These are phyloP conservation scores for Musa acuminata DNA, from an alignment of 176 grass and related monocot genomes.

Conservation along the genomic window DNA sequence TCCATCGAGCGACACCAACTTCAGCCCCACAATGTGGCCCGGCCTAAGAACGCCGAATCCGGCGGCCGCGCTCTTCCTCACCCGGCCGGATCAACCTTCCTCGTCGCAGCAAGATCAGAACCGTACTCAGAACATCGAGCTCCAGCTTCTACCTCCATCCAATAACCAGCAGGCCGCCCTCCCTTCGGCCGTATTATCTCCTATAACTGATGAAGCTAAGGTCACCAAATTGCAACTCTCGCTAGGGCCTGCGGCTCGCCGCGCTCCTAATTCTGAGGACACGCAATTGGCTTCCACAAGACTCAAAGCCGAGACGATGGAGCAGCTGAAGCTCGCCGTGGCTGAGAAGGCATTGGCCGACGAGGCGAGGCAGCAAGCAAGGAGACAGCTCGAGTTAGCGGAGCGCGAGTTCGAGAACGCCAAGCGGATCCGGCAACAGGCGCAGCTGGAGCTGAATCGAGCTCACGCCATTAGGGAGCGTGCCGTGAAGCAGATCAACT, in stretches of 20 bases:
- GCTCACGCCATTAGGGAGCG: constrained; percentile 1
- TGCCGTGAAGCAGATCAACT: constrained; percentile 18
- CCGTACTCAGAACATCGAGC: not conserved
- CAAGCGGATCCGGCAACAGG: constrained; percentile 9
- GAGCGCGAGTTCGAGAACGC: constrained; percentile 17
- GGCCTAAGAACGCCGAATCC: not conserved
- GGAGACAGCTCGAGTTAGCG: constrained; percentile 10
- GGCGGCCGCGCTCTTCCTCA: not conserved
- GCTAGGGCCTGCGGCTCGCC: not conserved
- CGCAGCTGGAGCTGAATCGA: constrained; percentile 12
- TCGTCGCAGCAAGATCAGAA: not conserved
- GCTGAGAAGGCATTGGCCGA: constrained; percentile 9
- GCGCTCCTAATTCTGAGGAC: not conserved
- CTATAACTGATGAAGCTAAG: not conserved
- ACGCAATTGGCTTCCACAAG: not conserved
- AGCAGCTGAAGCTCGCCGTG: constrained; percentile 8
- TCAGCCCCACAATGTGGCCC: constrained; percentile 5
- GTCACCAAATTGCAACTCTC: constrained; percentile 17
- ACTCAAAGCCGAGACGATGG: not conserved
- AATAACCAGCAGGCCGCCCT: not conserved
- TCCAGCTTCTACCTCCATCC: constrained; percentile 20
- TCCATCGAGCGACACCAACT: constrained; percentile 14
- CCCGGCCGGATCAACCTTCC: not conserved
- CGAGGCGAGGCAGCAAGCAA: constrained; percentile 6
- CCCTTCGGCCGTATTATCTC: not conserved